These are phyloP conservation scores for Podospora appendiculata DNA, from an alignment of 495 filamentous ascomycete species.

Conservation along the genomic window DNA sequence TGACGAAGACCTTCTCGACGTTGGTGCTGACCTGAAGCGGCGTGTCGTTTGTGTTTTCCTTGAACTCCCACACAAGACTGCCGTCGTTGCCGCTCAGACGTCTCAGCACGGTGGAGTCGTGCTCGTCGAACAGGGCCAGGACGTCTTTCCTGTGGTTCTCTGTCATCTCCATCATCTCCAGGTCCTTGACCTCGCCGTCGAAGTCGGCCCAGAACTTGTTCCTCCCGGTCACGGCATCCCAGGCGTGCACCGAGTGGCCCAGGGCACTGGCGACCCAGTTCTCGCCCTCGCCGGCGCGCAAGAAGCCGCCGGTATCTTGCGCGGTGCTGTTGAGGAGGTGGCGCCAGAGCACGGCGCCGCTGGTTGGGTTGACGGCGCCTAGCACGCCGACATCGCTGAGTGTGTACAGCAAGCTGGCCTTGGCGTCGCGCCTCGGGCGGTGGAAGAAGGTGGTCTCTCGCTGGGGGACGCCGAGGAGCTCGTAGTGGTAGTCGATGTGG, in stretches of 20 bases:
- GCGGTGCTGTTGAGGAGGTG: constrained; percentile 48
- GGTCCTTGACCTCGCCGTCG: constrained; percentile 54
- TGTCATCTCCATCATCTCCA: constrained; percentile 72
- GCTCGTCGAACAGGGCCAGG: constrained; percentile 57
- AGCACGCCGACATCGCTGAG: constrained; percentile 73
- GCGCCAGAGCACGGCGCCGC: constrained; percentile 79
- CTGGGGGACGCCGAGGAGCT: constrained; percentile 75
- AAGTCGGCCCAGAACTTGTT: constrained; percentile 63
- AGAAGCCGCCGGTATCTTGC: constrained; percentile 40
- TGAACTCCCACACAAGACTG: constrained; percentile 68
- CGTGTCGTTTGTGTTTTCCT: constrained; percentile 57
- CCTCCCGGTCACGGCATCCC: constrained; percentile 76
- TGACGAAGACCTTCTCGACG: constrained; percentile 63
- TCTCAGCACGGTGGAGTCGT: constrained; percentile 48
- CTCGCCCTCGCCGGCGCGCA: constrained; percentile 66
- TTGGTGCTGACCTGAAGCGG: constrained; percentile 77
- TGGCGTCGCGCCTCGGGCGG: constrained; percentile 67
- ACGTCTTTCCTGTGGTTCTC: constrained; percentile 61
- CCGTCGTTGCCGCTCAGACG: constrained; percentile 68
- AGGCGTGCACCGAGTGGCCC: constrained; percentile 61
- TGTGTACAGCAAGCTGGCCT: constrained; percentile 86
- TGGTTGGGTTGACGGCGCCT: constrained; percentile 83
- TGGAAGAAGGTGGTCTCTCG: constrained; percentile 90
- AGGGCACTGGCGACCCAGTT: constrained; percentile 64
- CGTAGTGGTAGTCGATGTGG: constrained; percentile 87